Evolutionary conservation across 2,329 filamentous ascomycete species (phyloP).

Genomic region (Lachnellula arida): DNA sequence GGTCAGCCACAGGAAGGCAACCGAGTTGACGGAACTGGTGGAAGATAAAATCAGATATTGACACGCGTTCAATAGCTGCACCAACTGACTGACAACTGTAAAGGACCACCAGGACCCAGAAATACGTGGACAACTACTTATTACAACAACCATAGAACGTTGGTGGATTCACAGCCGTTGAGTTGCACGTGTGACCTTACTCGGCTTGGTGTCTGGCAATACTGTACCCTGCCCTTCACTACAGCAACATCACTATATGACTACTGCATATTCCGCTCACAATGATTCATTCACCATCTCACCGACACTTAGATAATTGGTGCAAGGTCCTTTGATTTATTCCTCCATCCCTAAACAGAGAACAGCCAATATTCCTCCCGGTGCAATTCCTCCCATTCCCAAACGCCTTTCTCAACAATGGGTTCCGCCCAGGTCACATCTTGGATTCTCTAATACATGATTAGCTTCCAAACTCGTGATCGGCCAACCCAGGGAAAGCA

Average conservation of each 20-base stretch:
- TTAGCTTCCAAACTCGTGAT: not conserved
- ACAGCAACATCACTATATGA: not conserved
- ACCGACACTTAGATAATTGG: not conserved
- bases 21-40: not conserved
- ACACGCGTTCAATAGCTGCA: not conserved
- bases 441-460: not conserved
- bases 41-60: not conserved
- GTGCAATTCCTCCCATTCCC: not conserved
- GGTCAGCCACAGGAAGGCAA: slow-evolving; percentile 1
- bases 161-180: not conserved
- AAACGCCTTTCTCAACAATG: not conserved
- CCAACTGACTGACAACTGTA: too few species aligned
- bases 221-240: not conserved
- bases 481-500: not conserved
- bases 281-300: not conserved
- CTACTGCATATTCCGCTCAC: not conserved
- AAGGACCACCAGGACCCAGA: too few species aligned
- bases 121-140: not conserved
- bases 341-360: not conserved
- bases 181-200: not conserved
- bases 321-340: not conserved
- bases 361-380: not conserved
- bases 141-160: not conserved
- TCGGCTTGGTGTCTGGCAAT: not conserved
- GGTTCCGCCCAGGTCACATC: not conserved